Conservation (phyloP, 106 monocot genomes). For the Acanthochlamys bracteata region DNA sequence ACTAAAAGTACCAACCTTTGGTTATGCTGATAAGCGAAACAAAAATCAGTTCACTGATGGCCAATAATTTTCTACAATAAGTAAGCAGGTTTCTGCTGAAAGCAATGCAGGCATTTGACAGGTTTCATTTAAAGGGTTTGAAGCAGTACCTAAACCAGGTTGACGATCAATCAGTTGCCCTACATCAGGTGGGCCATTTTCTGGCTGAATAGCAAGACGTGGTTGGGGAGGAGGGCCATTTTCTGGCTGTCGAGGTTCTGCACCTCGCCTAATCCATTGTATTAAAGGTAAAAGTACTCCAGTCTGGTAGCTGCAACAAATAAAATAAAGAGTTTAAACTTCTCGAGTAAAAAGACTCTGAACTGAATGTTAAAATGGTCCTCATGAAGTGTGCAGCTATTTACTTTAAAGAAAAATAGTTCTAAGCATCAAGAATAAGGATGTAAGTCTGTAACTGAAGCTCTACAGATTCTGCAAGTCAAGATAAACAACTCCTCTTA, state of each 20-base stretch:
- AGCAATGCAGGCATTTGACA: too few species aligned
- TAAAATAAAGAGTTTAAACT: not conserved
- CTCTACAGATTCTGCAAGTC: not conserved
- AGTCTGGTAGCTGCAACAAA: conserved; percentile 67
- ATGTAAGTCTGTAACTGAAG: too few species aligned
- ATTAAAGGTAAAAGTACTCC: conserved; percentile 70
- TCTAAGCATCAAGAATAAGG: too few species aligned
- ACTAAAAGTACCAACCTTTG: too few species aligned
- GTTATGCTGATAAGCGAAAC: too few species aligned
- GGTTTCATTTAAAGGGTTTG: not conserved
- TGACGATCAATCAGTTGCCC: conserved; percentile 28
- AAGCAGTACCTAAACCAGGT: conserved; percentile 20
- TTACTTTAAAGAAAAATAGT: not conserved
- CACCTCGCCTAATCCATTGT: conserved; percentile 47
- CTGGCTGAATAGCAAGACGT: conserved; percentile 22
- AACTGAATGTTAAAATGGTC: not conserved
- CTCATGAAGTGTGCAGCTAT: not conserved
- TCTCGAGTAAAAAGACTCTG: not conserved
- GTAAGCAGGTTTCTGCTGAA: too few species aligned
- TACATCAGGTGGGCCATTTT: conserved; percentile 23
- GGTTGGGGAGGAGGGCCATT: conserved; percentile 4
- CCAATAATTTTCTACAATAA: too few species aligned
- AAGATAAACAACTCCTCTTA: conserved; percentile 29
- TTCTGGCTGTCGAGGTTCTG: conserved; percentile 29
- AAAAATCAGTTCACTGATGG: too few species aligned